Evolutionary conservation across 1,284 basidiomycete genomes (phyloP), one percentile per base, ranked within the genome.

Genomic region (Heterobasidion irregulare): DNA sequence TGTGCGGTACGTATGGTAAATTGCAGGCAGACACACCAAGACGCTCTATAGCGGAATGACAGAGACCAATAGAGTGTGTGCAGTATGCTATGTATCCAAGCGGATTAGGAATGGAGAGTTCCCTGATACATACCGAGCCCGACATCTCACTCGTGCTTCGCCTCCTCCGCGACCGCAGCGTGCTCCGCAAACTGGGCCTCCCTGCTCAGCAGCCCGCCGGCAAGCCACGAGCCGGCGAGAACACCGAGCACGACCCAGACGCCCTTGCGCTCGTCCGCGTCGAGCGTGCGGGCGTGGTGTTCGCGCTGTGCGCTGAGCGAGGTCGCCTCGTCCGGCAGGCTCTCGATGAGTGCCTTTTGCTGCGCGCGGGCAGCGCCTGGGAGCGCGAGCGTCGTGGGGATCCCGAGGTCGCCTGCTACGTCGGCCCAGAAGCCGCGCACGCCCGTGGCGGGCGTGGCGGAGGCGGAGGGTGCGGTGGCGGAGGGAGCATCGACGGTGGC

Each of bases 221-320:
- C 64, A 8, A 79, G 36, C 67, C 80, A 77, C 0, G 82, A 83
- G 9, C 77, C 73, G 7, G 69, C 75, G 8, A 86, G 57, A 33
- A 84, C 69, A 49, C 78, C 80, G 13, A 77, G 68, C 33, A 88
- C 68, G 16, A 77, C 63, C 68, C 74, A 84, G 4, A 79, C 64
- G 1, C 86, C 85, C 38, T 56, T 70, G 56, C 65, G 68, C 67
- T 88, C 83, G 45, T 82, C 76, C 15, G 63, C 63, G 58, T 77
- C 76, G 55, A 87, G 65, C 5, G 75, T 71, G 57, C 80, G 70
- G 49, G 69, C 66, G 47, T 70, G 64, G 9, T 62, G 61, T 58
- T 70, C 69, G 61, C 66, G 69, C 46, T 67, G 57, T 6, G 53
- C 60, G 15, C 55, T 61, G 15, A 64, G 65, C 8, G 64, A 61